Evolutionary conservation across 139 green algal genomes (phyloP).

Genomic region (Chlamydomonas applanata): DNA sequence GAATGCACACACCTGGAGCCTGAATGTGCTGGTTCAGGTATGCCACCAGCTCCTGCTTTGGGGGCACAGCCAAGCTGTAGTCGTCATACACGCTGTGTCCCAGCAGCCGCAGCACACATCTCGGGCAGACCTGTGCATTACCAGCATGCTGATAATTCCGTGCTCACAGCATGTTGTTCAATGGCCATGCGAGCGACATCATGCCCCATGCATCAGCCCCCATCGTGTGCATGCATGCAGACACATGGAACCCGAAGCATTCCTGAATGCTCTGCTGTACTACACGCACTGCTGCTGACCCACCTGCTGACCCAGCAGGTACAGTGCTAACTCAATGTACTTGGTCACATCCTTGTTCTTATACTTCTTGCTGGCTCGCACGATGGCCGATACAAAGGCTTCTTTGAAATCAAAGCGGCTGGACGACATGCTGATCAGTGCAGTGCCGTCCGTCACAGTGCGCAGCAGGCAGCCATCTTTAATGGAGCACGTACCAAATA

Average conservation of each 20-base stretch:
- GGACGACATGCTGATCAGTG: no score
- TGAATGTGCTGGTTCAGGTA: neutral
- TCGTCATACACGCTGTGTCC: slow-evolving; percentile 7
- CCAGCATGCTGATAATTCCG: no score
- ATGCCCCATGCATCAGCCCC: neutral
- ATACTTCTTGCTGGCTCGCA: slow-evolving; percentile 5
- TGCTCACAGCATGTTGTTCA: no score
- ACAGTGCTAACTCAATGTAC: neutral
- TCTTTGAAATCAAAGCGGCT: neutral
- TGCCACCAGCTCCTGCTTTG: neutral
- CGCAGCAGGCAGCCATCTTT: no score
- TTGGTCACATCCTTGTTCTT: slow-evolving; percentile 2
- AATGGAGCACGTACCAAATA: no score
- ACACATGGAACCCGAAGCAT: neutral
- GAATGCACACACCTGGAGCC: no score
- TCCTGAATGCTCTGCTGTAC: neutral
- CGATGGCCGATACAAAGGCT: neutral
- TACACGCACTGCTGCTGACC: neutral
- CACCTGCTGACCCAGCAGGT: slow-evolving; percentile 5
- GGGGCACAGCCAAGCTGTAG: neutral
- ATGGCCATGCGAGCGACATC: no score
- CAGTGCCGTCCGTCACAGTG: no score
- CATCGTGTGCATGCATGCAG: neutral
- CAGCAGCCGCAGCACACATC: slow-evolving; percentile 22
- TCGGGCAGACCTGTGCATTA: slow-evolving; percentile 18